These are phyloP conservation scores for Ascochyta rabiei DNA, from an alignment of 2,329 filamentous ascomycete genomes.

Conservation along the genomic window DNA sequence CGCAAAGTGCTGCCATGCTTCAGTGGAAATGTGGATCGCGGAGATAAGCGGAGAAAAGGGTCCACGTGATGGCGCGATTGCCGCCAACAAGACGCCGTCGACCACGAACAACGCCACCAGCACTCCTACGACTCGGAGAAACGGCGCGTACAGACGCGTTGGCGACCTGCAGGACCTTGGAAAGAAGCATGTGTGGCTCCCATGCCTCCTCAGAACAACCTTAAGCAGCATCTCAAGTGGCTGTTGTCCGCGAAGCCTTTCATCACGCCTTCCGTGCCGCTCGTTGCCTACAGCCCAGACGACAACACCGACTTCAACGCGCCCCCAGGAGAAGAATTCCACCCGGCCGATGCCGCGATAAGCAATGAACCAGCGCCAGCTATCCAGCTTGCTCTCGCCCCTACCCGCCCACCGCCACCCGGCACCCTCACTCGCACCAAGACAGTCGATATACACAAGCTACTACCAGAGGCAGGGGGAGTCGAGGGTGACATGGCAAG, in stretches of 20 bases:
- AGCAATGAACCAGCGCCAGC: constrained; percentile 31
- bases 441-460: constrained; percentile 36
- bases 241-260: constrained; percentile 54
- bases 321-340: constrained; percentile 19
- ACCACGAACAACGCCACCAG: constrained; percentile 31
- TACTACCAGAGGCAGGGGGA: constrained; percentile 16
- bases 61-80: constrained; percentile 34
- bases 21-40: constrained; percentile 4
- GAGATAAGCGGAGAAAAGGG: neutral
- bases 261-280: constrained; percentile 45
- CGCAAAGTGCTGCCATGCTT: constrained; percentile 14
- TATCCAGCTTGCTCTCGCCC: constrained; percentile 15
- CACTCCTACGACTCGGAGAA: constrained; percentile 12
- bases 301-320: constrained; percentile 31
- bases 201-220: constrained; percentile 57
- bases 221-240: constrained; percentile 57
- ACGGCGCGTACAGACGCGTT: constrained; percentile 29
- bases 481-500: constrained; percentile 50
- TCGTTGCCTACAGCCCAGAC: constrained; percentile 39
- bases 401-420: constrained; percentile 25
- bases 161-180: constrained; percentile 18
- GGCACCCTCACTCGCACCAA: constrained; percentile 26
- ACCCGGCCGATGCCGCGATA: constrained; percentile 13
- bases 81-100: constrained; percentile 26
- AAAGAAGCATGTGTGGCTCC: constrained; percentile 38